A percentile compares a stretch with the other conserved stretches of the same genome.
Evolutionary conservation across 176 grass and related monocot genomes (phyloP).

Genomic region (Poa pratensis): DNA sequence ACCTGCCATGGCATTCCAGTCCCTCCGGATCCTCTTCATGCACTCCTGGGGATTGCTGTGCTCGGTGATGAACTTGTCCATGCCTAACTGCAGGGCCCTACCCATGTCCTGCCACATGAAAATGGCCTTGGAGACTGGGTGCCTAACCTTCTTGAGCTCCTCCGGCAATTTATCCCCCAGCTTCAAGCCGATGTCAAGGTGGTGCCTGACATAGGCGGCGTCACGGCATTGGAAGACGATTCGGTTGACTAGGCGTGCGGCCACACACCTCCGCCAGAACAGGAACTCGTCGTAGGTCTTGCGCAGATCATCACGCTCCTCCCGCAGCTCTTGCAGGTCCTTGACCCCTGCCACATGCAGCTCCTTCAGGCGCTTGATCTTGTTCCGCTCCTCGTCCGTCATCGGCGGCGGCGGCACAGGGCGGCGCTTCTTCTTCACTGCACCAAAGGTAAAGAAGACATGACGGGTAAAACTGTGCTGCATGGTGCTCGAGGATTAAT

Average conservation of each 20-base stretch:
- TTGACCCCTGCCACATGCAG: not conserved
- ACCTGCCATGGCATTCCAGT: not conserved
- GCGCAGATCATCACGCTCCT: conserved; percentile 1
- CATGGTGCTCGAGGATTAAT: not conserved
- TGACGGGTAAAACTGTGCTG: not conserved
- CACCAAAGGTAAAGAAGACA: not conserved
- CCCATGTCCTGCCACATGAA: not conserved
- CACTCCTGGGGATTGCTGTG: not conserved
- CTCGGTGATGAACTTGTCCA: not conserved
- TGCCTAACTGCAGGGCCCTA: not conserved
- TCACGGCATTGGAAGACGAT: not conserved
- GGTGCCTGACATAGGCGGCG: not conserved
- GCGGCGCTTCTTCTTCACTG: not conserved
- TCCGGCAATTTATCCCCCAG: not conserved
- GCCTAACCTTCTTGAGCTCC: not conserved
- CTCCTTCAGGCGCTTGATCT: not conserved
- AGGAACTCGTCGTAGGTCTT: not conserved
- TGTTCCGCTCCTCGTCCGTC: conserved; percentile 30
- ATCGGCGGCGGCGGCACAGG: not conserved
- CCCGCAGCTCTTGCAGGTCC: not conserved
- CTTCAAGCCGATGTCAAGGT: not conserved
- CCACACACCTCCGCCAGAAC: conserved; percentile 28
- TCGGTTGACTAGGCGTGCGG: not conserved
- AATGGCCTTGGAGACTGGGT: not conserved
- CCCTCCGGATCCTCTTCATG: not conserved